Percentiles rank a stretch among this genome's conserved stretches.
Evolutionary conservation across 2,329 filamentous ascomycete genomes (phyloP).

Genomic region (Alternaria novae-zelandiae): DNA sequence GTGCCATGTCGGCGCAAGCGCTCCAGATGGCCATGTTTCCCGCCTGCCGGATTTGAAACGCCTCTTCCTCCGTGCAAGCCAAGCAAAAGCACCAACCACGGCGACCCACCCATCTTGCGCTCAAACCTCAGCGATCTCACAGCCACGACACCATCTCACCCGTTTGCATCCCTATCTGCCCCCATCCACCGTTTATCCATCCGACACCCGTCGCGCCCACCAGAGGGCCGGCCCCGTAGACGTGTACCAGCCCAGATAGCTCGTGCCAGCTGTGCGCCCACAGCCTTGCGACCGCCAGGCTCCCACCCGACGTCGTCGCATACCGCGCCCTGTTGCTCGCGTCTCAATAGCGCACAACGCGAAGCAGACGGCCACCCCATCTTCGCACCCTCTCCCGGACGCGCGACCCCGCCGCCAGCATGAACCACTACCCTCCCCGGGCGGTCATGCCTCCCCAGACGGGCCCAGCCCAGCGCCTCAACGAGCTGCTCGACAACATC

Average conservation of each 20-base stretch:
- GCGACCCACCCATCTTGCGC: conserved; percentile 25
- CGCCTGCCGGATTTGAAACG: conserved; percentile 12
- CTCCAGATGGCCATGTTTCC: neutral
- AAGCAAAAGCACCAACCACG: conserved; percentile 16
- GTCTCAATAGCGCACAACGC: conserved; percentile 10
- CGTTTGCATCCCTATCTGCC: conserved; percentile 5
- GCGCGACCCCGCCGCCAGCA: conserved; percentile 48
- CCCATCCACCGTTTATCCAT: conserved; percentile 23
- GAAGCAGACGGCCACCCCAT: conserved; percentile 1
- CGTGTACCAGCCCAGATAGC: conserved; percentile 9
- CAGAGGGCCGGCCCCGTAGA: conserved; percentile 24
- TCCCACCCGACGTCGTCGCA: conserved; percentile 24
- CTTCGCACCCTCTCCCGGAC: neutral
- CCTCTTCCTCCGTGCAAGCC: conserved; percentile 14
- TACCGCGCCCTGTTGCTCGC: conserved; percentile 12
- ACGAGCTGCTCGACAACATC: conserved; percentile 90
- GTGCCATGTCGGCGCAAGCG: neutral
- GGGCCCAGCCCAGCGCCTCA: conserved; percentile 76
- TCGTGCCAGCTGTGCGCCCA: conserved; percentile 22
- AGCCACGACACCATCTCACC: conserved; percentile 18
- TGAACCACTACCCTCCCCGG: conserved; percentile 81
- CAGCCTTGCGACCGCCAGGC: conserved; percentile 26
- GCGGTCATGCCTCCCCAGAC: conserved; percentile 66
- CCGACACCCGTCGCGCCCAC: conserved; percentile 30
- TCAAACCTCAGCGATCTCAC: conserved; percentile 22